phyloP scores from a whole-genome alignment of 768 basidiomycete species.

The Asterophora lycoperdoides region DNA sequence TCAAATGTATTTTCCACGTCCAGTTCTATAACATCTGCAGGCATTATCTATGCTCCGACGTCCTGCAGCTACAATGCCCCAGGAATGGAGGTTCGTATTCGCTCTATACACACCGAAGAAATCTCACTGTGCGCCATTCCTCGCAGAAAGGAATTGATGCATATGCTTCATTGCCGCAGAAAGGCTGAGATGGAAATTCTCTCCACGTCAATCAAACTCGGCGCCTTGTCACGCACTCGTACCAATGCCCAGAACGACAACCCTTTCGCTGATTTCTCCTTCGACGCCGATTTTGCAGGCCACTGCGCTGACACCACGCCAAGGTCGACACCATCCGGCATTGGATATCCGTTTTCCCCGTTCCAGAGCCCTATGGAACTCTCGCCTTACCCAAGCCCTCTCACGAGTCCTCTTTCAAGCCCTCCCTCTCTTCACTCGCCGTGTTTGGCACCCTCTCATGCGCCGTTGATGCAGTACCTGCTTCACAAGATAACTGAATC shows the following conservation, averaged over 20 bases:
- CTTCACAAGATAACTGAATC: conserved; percentile 21
- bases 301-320: background rate
- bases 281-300: background rate
- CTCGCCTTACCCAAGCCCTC: conserved; percentile 6
- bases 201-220: conserved; percentile 17
- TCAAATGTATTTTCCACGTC: background rate
- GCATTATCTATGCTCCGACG: conserved; percentile 60
- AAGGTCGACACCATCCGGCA: conserved; percentile 1
- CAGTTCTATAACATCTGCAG: conserved; percentile 29
- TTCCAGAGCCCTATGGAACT: background rate
- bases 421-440: background rate
- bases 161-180: conserved; percentile 75
- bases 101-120: background rate
- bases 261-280: background rate
- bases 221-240: background rate
- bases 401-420: conserved; percentile 4
- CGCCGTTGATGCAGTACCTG: conserved; percentile 23
- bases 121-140: conserved; percentile 6
- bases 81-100: conserved; percentile 59
- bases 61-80: conserved; percentile 38
- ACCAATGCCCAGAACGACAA: background rate
- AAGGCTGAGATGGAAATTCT: conserved; percentile 93
- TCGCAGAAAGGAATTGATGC: conserved; percentile 70
- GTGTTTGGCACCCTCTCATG: conserved; percentile 13
- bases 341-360: background rate